Evolutionary conservation across 2,329 filamentous ascomycete species (phyloP), one percentile per base, ranked within the genome.

Genomic region (Setomelanomma holmii): DNA sequence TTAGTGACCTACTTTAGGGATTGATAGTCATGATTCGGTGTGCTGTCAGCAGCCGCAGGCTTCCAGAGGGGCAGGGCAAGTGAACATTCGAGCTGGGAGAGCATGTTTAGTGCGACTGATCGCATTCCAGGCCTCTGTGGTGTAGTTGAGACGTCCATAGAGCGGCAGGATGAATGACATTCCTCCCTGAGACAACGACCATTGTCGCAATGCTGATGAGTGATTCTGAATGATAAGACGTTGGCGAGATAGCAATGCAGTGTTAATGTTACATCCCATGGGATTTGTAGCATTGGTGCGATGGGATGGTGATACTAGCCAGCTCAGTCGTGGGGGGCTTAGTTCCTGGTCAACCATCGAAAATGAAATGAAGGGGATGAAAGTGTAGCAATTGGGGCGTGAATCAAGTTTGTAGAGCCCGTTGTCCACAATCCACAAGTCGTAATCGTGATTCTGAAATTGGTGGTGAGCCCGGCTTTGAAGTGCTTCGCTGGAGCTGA

Each of bases 261-360:
- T 20, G 8, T 23, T 17, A 36, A 51, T 55, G 48, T 40, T 39
- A 51, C 52, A 40, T 51, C 40, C 22, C 34, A 41, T 55, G 36
- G 51, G 52, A 55, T 47, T 39, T 40, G 34, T 11, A 48, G 46
- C 16, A 20, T 17, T 16, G 34, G 4, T 19, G 14, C 22, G 17
- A 36, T 24, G 27, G 11, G 8, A 22, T 10, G 5, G 12, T 17
- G 20, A 20, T 8, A 4, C 14, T 30, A 14, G 27, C 10, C 3
- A 30, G 14, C 14, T 27, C 7, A n/a, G 4, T 22, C 20, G 39
- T 24, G 20, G 10, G 3, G 11, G 24, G 24, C 14, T 11, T 38
- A 1, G 17, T 33, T 17, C 7, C 10, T 2, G 14, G 7, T 4
- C 3, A 2, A 7, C 34, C 10, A 16, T 17, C 34, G 11, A n/a